These are phyloP conservation scores for Paecilomyces niveus DNA, from an alignment of 2,329 filamentous ascomycete species.

Conservation along the genomic window DNA sequence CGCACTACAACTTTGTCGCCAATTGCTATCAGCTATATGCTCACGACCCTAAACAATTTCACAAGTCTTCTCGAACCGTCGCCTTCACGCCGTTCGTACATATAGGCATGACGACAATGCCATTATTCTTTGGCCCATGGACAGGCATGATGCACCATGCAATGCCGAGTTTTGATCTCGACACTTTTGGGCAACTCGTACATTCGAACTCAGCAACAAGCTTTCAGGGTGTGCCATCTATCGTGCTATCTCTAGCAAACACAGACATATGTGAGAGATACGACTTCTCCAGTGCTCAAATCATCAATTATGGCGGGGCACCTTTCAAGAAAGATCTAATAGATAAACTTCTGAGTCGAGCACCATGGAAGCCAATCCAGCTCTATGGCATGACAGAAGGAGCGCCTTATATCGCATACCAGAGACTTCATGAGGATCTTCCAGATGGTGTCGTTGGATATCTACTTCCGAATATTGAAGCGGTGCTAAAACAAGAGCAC, in stretches of 20 bases:
- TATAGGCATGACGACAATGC: slow-evolving; percentile 40
- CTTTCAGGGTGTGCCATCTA: slow-evolving; percentile 36
- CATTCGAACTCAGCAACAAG: slow-evolving; percentile 29
- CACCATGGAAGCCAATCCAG: slow-evolving; percentile 35
- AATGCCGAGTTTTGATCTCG: slow-evolving; percentile 34
- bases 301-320: slow-evolving; percentile 30
- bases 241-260: slow-evolving; percentile 32
- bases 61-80: slow-evolving; percentile 27
- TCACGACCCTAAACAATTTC: slow-evolving; percentile 30
- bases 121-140: slow-evolving; percentile 39
- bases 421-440: slow-evolving; percentile 24
- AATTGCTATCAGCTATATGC: slow-evolving; percentile 26
- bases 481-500: slow-evolving; percentile 32
- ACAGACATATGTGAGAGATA: slow-evolving; percentile 27
- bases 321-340: slow-evolving; percentile 30
- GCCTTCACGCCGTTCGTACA: slow-evolving; percentile 41
- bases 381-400: slow-evolving; percentile 43
- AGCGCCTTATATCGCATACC: slow-evolving; percentile 38
- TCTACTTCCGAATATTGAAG: slow-evolving; percentile 34
- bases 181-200: slow-evolving; percentile 28
- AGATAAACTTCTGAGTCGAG: slow-evolving; percentile 20
- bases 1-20: slow-evolving; percentile 47
- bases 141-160: slow-evolving; percentile 40
- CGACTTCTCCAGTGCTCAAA: slow-evolving; percentile 32
- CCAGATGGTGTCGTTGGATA: slow-evolving; percentile 29